These are phyloP conservation scores for Tetradesmus obliquus DNA, from an alignment of 139 green algal species.

Conservation along the genomic window DNA sequence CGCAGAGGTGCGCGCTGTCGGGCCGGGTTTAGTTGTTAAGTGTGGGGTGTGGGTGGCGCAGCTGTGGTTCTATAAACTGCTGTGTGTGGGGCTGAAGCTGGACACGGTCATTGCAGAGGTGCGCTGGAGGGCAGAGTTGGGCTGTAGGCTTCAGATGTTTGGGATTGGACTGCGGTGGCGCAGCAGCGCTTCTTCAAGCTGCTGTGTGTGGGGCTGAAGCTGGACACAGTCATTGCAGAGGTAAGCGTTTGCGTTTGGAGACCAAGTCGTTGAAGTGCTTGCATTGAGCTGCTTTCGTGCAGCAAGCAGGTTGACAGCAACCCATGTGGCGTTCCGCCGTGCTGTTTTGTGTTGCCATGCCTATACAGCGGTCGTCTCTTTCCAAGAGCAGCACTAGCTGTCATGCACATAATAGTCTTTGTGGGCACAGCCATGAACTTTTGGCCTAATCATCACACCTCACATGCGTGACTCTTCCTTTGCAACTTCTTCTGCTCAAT, in stretches of 20 bases:
- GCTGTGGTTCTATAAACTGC: conserved; percentile 96
- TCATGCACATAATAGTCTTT: too few relatives aligned
- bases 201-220: conserved; percentile 88
- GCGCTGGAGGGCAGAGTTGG: background rate
- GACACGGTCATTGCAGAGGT: conserved; percentile 74
- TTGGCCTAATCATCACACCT: too few relatives aligned
- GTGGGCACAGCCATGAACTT: too few relatives aligned
- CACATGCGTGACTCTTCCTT: too few relatives aligned
- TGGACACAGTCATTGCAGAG: conserved; percentile 75
- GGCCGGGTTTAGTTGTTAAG: background rate
- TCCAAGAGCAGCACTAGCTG: too few relatives aligned
- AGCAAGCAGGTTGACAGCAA: too few relatives aligned
- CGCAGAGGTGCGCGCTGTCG: conserved; percentile 46
- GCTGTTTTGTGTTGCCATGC: too few relatives aligned
- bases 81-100: conserved; percentile 89
- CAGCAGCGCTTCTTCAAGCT: conserved; percentile 95
- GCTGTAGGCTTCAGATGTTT: background rate
- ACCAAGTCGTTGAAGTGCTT: too few relatives aligned
- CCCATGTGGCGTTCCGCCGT: too few relatives aligned
- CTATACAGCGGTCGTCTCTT: too few relatives aligned
- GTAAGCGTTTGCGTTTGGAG: background rate
- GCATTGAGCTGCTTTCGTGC: too few relatives aligned
- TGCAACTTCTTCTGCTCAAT: background rate
- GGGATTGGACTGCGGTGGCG: too few relatives aligned
- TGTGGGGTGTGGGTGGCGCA: conserved; percentile 68